Conservation (phyloP, 2,329 filamentous ascomycete species). For the Epichloe uncinata region DNA sequence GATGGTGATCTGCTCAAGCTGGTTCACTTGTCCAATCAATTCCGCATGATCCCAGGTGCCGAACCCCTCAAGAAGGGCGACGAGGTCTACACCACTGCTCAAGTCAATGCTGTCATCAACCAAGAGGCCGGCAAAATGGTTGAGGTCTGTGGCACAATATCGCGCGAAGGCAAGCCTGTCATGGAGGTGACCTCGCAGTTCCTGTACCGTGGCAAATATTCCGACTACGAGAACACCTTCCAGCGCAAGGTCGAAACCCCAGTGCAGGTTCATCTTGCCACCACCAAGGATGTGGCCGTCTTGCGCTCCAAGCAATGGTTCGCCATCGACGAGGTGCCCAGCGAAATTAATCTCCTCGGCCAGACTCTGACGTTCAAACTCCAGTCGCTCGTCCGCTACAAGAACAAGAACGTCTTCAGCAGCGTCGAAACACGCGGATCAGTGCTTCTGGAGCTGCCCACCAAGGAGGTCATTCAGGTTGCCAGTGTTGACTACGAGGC, state of each 20-base stretch:
- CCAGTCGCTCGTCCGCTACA: conserved; percentile 81
- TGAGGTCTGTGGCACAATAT: conserved; percentile 96
- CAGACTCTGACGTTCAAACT: conserved; percentile 95
- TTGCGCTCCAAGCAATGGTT: conserved; percentile 98
- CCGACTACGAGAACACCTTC: conserved; percentile 95
- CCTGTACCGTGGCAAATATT: conserved; percentile 85
- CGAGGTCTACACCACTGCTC: conserved; percentile 79
- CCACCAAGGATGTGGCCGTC: conserved; percentile 83
- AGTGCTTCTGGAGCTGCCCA: conserved; percentile 85
- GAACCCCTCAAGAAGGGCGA: conserved; percentile 94
- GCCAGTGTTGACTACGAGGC: conserved; percentile 95
- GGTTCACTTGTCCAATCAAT: conserved; percentile 91
- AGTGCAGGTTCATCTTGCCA: conserved; percentile 80
- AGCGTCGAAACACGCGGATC: conserved; percentile 85
- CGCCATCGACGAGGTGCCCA: conserved; percentile 54
- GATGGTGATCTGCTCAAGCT: conserved; percentile 93
- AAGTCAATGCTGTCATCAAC: conserved; percentile 96
- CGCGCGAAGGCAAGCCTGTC: conserved; percentile 66
- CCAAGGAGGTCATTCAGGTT: conserved; percentile 94
- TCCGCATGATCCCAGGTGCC: conserved; percentile 95
- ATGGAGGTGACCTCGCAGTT: conserved; percentile 99
- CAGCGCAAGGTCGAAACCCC: conserved; percentile 93
- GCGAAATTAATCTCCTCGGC: conserved; percentile 74
- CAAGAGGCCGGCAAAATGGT: conserved; percentile 99
- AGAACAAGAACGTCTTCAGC: conserved; percentile 87